Base-by-base conservation (phyloP, 1,284 basidiomycete genomes). In the Pholiota adiposa region DNA sequence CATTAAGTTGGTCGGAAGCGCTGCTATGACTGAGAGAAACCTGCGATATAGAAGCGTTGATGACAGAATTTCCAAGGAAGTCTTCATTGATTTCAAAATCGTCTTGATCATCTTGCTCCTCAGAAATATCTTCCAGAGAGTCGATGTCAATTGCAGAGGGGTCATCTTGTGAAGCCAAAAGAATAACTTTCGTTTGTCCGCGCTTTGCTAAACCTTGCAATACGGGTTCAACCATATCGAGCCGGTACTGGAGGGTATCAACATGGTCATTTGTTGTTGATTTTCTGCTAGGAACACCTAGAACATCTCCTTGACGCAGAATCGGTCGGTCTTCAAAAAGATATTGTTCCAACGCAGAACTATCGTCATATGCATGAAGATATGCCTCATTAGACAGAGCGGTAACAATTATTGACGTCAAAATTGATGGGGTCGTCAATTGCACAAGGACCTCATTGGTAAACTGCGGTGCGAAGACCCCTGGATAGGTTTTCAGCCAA, bases 31-130 rank as follows among this genome's bases (percentile, higher is more conserved):
- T 33, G n/a, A 56, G 43, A 16, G 12, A 25, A 48, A 53, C 61
- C 33, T n/a, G 62, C 56, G 54, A 58, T 59, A 19, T 63, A 60
- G 57, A 68, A 54, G 67, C 58, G 36, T 61, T 46, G 19, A 69
- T 72, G 38, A 86, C 71, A 21, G 84, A 81, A 58, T 74, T 78
- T 0, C 85, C 86, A 36, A 94, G 78, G 71, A 94, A 94, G 18
- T 76, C 80, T 69, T 93, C 89, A 67, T 84, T 84, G 52, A 94
- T 92, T 67, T 89, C 87, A 46, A 89, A 72, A 3, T 67, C 72
- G 43, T 86, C 84, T 4, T 66, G 59, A 2, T 67, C 72, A 49
- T 86, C 83, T 5, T 66, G 59, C 41, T 77, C 75, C 54, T 54
- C 49, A 50, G 48, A 51, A 40, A 53, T 34, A n/a, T 59, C 60